A percentile compares a stretch with the other conserved stretches of the same genome.
These are phyloP conservation scores for Fusarium algeriense DNA, from an alignment of 2,329 filamentous ascomycete species.

Conservation along the genomic window DNA sequence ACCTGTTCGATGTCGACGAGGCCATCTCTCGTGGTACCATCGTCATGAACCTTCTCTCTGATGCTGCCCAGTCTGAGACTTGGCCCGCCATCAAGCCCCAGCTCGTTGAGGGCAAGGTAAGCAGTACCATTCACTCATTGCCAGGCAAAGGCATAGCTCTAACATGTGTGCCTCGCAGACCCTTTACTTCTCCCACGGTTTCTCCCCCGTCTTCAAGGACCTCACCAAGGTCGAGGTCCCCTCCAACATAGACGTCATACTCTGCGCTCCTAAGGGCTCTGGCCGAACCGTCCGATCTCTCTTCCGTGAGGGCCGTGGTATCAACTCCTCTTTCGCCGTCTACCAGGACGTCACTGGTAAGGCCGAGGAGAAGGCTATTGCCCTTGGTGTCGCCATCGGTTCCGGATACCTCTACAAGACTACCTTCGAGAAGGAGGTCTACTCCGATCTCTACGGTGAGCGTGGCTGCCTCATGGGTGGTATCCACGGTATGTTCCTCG, in stretches of 20 bases:
- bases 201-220: constrained; percentile 99
- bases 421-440: constrained; percentile 99
- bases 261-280: constrained; percentile 98
- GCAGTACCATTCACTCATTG: constrained; percentile 42
- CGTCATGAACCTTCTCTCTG: constrained; percentile 98
- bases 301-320: constrained; percentile 98
- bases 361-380: constrained; percentile 97
- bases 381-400: constrained; percentile 96
- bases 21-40: constrained; percentile 94
- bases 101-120: constrained; percentile 97
- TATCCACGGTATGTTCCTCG: constrained; percentile 99
- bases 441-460: constrained; percentile 99
- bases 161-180: constrained; percentile 69
- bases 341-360: constrained; percentile 98
- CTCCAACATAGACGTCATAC: constrained; percentile 97
- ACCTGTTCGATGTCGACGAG: constrained; percentile 98
- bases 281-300: constrained; percentile 98
- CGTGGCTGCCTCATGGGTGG: constrained; percentile 99
- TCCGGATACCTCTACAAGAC: constrained; percentile 99
- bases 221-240: constrained; percentile 99
- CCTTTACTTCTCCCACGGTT: constrained; percentile 99
- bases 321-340: constrained; percentile 99
- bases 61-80: constrained; percentile 98
- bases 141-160: constrained; percentile 27
- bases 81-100: constrained; percentile 99